Base-by-base conservation (phyloP, 2,329 filamentous ascomycete species). In the Fusarium continuum region DNA sequence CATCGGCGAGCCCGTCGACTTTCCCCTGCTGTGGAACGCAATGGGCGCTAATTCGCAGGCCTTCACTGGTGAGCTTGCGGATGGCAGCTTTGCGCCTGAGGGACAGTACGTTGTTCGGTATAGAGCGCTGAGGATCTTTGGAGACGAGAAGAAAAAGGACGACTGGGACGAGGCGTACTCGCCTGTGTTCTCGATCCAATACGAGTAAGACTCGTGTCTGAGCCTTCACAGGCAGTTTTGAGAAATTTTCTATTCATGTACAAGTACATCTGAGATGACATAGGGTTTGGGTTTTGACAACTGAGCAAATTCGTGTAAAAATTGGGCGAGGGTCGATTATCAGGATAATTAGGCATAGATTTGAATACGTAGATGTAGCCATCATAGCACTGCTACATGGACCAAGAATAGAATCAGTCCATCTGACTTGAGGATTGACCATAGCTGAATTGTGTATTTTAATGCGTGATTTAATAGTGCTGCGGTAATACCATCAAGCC, bases 71-170 rank as follows among this genome's bases (percentile, higher is more conserved):
- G 72, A 74, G 47, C 72, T 86, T 6, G 74, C 74, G 0, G 77
- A 80, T 9, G 83, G 82, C 13, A 75, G 67, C 2, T 84, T 81
- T 56, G 83, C 78, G 2, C 79, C 82, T 0, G 74, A 77, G 0
- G 84, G 84, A 10, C 66, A 69, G 23, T 86, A 87, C 72, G 81
- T 79, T 70, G 74, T 86, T 44, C 74, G 75, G 2, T 74, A 85
- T 25, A 77, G 78, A 53, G 80, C 83, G 3, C 70, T 86, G 61
- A 78, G 77, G 55, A 78, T 86, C 55, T 84, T 82, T 67, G 84
- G 84, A 6, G 76, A 86, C 53, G 71, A 73, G 28, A 70, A 73
- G 13, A 75, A 79, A 51, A 57, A 74, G 3, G 72, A 70, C 5
- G 81, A 86, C 43, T 86, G 82, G 72, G 83, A 85, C 22, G 67